These are phyloP conservation scores for Fraxinus dipetala DNA, from an alignment of 305 asterid genomes.

Conservation along the genomic window DNA sequence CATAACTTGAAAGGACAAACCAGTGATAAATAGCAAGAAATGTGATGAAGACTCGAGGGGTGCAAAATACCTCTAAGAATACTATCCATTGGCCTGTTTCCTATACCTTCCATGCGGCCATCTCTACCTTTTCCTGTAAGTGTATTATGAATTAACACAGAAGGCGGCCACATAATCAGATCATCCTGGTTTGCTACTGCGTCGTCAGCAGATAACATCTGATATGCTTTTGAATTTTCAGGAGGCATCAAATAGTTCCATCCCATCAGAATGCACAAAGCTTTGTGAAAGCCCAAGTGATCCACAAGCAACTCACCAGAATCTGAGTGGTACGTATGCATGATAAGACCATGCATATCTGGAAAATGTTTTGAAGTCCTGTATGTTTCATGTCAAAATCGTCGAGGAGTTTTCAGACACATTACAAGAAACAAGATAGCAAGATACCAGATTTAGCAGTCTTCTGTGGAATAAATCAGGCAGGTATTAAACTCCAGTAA, in stretches of 20 bases:
- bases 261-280: slow-evolving; percentile 88
- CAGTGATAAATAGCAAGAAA: slow-evolving; percentile 26
- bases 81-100: slow-evolving; percentile 94
- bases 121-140: slow-evolving; percentile 79
- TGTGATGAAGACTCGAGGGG: slow-evolving; percentile 29
- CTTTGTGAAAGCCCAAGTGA: slow-evolving; percentile 91
- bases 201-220: slow-evolving; percentile 62
- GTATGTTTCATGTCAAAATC: slow-evolving; percentile 66
- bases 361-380: slow-evolving; percentile 79
- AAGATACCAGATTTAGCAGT: slow-evolving; percentile 23
- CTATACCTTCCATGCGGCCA: slow-evolving; percentile 93
- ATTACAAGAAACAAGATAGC: slow-evolving; percentile 28
- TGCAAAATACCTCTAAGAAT: slow-evolving; percentile 74
- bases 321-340: slow-evolving; percentile 78
- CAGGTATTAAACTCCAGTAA: neutral
- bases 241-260: slow-evolving; percentile 83
- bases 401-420: slow-evolving; percentile 45
- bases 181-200: slow-evolving; percentile 74
- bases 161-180: slow-evolving; percentile 95
- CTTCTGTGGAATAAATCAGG: slow-evolving; percentile 15
- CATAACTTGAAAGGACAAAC: slow-evolving; percentile 25
- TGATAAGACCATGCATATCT: slow-evolving; percentile 77
- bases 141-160: slow-evolving; percentile 84
- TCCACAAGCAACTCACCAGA: slow-evolving; percentile 61
- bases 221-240: slow-evolving; percentile 85